These are phyloP conservation scores for Euphorbia corollata DNA, from an alignment of 441 rosid species.

Conservation along the genomic window DNA sequence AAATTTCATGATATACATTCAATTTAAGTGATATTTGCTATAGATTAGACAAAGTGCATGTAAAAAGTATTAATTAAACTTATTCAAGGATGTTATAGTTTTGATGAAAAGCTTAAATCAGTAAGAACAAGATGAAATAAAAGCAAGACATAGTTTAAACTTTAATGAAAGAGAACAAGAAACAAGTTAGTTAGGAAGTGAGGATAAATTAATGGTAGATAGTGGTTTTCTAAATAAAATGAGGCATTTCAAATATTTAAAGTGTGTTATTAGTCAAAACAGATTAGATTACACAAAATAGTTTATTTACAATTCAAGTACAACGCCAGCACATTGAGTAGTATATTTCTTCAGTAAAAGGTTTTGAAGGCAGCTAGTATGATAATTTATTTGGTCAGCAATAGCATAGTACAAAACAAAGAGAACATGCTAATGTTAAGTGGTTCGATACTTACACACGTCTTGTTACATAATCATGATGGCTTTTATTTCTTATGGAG, in stretches of 20 bases:
- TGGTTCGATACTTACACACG: not conserved
- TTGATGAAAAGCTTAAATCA: not conserved
- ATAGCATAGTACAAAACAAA: no score
- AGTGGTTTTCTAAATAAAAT: not conserved
- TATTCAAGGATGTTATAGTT: not conserved
- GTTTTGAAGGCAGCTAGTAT: not conserved
- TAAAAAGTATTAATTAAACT: not conserved
- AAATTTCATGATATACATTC: not conserved
- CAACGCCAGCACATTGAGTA: not conserved
- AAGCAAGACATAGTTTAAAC: no score
- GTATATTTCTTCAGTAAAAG: not conserved
- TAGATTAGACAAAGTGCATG: not conserved
- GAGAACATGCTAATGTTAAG: not conserved
- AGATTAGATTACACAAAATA: not conserved
- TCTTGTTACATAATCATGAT: not conserved
- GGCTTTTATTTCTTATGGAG: not conserved
- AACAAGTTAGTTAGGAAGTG: no score
- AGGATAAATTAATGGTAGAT: no score
- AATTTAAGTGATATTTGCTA: not conserved
- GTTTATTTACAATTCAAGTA: not conserved
- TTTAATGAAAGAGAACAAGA: no score
- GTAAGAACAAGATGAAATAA: no score
- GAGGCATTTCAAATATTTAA: not conserved
- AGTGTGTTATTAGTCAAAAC: not conserved
- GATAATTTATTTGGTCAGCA: not conserved